phyloP scores from a whole-genome alignment of 768 basidiomycete genomes.

The Coprinopsis marcescibilis region DNA sequence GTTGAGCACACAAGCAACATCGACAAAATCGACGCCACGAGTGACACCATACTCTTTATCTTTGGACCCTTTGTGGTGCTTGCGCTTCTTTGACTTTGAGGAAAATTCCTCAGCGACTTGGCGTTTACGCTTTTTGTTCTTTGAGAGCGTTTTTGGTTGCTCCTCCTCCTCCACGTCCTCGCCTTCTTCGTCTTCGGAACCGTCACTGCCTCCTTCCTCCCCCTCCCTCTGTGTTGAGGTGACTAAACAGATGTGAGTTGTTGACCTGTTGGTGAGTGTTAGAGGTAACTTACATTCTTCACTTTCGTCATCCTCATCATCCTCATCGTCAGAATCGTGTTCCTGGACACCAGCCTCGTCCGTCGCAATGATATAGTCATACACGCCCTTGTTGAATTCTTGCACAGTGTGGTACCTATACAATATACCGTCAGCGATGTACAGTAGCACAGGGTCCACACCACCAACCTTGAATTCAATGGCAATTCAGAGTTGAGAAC shows the following conservation, averaged over 20 bases:
- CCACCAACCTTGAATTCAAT: conserved; percentile 73
- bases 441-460: not conserved
- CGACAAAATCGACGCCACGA: conserved; percentile 93
- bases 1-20: conserved; percentile 96
- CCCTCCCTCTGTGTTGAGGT: conserved; percentile 50
- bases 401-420: conserved; percentile 95
- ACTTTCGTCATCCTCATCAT: conserved; percentile 31
- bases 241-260: conserved; percentile 31
- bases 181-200: conserved; percentile 18
- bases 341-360: conserved; percentile 72
- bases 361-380: conserved; percentile 97
- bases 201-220: too few species aligned
- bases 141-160: conserved; percentile 13
- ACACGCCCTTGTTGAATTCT: conserved; percentile 97
- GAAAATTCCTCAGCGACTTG: conserved; percentile 29
- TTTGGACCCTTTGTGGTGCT: conserved; percentile 36
- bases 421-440: too few species aligned
- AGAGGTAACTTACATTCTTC: conserved; percentile 26
- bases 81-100: conserved; percentile 44
- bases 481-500: conserved; percentile 96
- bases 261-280: not conserved
- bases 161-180: conserved; percentile 16
- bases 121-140: conserved; percentile 55
- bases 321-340: conserved; percentile 33
- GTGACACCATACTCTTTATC: conserved; percentile 91